Percentiles rank a stretch among this genome's conserved stretches.
These are phyloP conservation scores for Copromyces sp. DNA, from an alignment of 495 filamentous ascomycete species.

Conservation along the genomic window DNA sequence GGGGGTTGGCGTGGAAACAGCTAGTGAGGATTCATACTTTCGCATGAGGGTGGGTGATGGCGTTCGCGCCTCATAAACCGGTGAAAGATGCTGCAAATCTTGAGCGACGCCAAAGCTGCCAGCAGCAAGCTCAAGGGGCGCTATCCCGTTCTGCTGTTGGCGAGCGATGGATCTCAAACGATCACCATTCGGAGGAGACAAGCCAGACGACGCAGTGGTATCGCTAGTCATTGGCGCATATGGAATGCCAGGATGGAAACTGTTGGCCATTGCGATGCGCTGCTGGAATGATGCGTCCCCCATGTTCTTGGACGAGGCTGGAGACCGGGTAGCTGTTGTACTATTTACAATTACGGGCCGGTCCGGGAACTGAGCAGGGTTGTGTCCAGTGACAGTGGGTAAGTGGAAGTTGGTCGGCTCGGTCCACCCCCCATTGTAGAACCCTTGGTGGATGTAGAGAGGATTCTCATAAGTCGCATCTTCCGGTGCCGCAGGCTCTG, in stretches of 20 bases:
- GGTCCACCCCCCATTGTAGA: constrained; percentile 8
- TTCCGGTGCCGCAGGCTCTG: constrained; percentile 17
- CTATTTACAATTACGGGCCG: constrained; percentile 43
- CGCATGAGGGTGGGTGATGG: constrained; percentile 37
- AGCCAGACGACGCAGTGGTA: constrained; percentile 10
- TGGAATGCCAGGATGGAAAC: constrained; percentile 9
- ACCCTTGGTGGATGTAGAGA: constrained; percentile 29
- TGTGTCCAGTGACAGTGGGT: constrained; percentile 10
- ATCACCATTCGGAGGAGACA: constrained; percentile 11
- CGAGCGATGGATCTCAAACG: constrained; percentile 25
- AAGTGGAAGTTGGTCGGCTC: constrained; percentile 14
- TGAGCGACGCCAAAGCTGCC: constrained; percentile 20
- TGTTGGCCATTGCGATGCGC: constrained; percentile 17
- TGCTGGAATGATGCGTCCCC: constrained; percentile 22
- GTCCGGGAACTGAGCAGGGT: constrained; percentile 23
- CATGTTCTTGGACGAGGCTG: constrained; percentile 3
- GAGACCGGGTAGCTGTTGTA: constrained; percentile 24
- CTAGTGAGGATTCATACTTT: constrained; percentile 23
- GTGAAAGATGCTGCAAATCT: constrained; percentile 41
- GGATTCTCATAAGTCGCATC: constrained; percentile 28
- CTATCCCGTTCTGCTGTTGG: constrained; percentile 30
- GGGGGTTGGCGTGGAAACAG: neutral
- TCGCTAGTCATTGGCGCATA: constrained; percentile 12
- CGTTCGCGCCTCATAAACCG: constrained; percentile 44
- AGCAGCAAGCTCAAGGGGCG: constrained; percentile 37